phyloP scores from a whole-genome alignment of 306 rosid species.

The Prunus dulcis region DNA sequence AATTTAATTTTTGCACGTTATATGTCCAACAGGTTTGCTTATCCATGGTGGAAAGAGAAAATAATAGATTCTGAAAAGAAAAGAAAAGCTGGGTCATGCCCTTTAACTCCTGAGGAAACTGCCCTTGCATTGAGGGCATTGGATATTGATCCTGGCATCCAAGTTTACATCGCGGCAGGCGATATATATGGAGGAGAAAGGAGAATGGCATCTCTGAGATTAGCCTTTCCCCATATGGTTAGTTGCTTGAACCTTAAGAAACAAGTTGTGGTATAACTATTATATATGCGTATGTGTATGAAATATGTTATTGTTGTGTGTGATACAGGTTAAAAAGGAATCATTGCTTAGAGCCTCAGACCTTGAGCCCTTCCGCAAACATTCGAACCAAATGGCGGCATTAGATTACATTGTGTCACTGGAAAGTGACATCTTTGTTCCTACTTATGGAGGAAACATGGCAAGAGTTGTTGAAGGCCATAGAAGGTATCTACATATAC shows the following conservation, averaged over 20 bases:
- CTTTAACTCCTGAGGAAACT: conserved; percentile 89
- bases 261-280: neutral
- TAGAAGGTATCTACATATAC: conserved; percentile 43
- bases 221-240: conserved; percentile 77
- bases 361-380: conserved; percentile 61
- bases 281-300: neutral
- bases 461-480: conserved; percentile 91
- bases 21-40: conserved; percentile 51
- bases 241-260: conserved; percentile 12
- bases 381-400: conserved; percentile 92
- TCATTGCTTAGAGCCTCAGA: conserved; percentile 59
- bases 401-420: conserved; percentile 81
- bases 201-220: conserved; percentile 58
- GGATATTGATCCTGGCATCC: conserved; percentile 65
- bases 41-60: conserved; percentile 91
- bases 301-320: conserved; percentile 6
- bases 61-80: conserved; percentile 61
- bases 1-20: neutral
- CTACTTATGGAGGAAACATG: conserved; percentile 89
- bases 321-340: conserved; percentile 72
- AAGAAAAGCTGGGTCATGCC: conserved; percentile 69
- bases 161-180: conserved; percentile 88
- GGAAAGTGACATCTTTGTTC: conserved; percentile 81
- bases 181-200: conserved; percentile 82
- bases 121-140: conserved; percentile 73